Base-by-base conservation (phyloP, 805 yeast genomes). In the Yarrowia sp. region DNA sequence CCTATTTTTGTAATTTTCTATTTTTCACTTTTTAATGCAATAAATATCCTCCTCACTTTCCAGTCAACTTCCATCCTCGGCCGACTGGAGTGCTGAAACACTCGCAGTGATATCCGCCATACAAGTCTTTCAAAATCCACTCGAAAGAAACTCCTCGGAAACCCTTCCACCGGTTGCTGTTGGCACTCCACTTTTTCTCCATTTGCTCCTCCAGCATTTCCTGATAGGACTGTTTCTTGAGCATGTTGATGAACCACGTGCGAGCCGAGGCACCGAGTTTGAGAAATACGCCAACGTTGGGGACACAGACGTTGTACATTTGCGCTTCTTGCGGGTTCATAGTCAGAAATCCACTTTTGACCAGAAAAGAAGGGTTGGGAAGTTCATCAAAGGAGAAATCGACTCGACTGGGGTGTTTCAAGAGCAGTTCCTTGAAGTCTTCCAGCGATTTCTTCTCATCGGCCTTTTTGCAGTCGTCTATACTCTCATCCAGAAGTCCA, bases 21-120 rank as follows among this genome's bases (percentile, higher is more conserved):
- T 39, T 13, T 13, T 13, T 39, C n/a, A 39, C n/a, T 14, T 39
- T 13, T 10, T 14, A 30, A 47, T 47, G 53, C 53, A 40, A 55
- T 55, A 55, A 55, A 55, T 55, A 55, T 13, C 33, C 14, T 3
- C 7, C 39, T 19, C 30, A 58, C 50, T 58, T 58, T 7, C 87
- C 86, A 9, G 87, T 81, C 56, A 84, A 76, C 72, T 81, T 80
- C 88, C 88, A 84, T 2, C 88, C 87, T 56, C 86, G 74, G 0
- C 90, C 87, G 7, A 84, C 85, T 0, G 89, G 88, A 1, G 89
- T 86, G 40, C 78, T 78, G 71, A 85, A 85, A 12, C 85, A 86
- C 70, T 86, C 89, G 0, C 82, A 74, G 64, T 83, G 78, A 0
- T 89, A 89, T 1, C 83, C 80, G 2, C 89, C 89, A 64, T 80